Evolutionary conservation across 2,329 filamentous ascomycete genomes (phyloP).

Genomic region (Basipetospora sp.): DNA sequence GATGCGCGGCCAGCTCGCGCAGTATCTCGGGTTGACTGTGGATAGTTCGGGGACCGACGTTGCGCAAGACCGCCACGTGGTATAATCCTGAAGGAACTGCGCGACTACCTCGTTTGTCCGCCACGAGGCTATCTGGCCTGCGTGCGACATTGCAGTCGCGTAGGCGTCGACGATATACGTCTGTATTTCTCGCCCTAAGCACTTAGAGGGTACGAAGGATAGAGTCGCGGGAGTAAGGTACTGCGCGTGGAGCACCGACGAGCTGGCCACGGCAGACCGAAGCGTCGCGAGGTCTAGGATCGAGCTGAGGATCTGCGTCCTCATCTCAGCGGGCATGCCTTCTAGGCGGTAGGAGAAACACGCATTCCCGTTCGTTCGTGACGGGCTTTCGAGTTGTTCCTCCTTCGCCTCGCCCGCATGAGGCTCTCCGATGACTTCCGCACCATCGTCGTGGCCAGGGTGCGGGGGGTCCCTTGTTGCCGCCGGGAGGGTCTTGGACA

Average conservation of each 20-base stretch:
- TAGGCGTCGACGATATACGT: constrained; percentile 11
- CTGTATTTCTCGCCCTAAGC: constrained; percentile 10
- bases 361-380: too few species aligned
- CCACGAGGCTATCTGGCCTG: constrained; percentile 4
- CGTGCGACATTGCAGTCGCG: constrained; percentile 9
- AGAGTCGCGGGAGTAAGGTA: constrained; percentile 9
- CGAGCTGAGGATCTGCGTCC: constrained; percentile 7
- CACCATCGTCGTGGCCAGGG: too few species aligned
- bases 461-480: too few species aligned
- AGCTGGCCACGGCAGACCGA: constrained; percentile 9
- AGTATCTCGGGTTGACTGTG: too few species aligned
- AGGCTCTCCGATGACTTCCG: too few species aligned
- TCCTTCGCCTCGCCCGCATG: too few species aligned
- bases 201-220: constrained; percentile 10
- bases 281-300: constrained; percentile 9
- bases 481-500: too few species aligned
- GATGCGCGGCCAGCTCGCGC: too few species aligned
- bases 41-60: too few species aligned
- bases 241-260: constrained; percentile 11
- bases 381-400: too few species aligned
- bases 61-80: constrained; percentile 2
- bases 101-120: constrained; percentile 7
- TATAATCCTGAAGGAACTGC: constrained; percentile 5
- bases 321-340: too few species aligned
- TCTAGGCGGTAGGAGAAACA: too few species aligned